Conservation (phyloP, 164 flowering plant species). For the Malania oleifera region DNA sequence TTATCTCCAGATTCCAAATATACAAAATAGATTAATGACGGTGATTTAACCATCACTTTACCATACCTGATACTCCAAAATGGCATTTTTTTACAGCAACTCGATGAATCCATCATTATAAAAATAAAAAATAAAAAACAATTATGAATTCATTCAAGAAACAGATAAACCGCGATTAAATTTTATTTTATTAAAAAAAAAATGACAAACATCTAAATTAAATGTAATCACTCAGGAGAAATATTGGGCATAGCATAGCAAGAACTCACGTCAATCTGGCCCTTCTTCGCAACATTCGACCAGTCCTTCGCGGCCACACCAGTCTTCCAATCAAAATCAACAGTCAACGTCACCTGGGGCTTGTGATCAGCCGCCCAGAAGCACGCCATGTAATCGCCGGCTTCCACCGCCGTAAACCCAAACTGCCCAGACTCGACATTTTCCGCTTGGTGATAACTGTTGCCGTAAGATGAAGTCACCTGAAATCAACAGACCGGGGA, state of each 20-base stretch:
- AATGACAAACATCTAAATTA: too few species aligned
- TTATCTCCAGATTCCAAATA: too few species aligned
- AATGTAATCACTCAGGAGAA: neutral
- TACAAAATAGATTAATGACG: too few species aligned
- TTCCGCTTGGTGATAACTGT: conserved; percentile 43
- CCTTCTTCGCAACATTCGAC: conserved; percentile 66
- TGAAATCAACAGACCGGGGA: conserved; percentile 11
- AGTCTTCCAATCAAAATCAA: conserved; percentile 74
- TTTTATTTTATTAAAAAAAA: too few species aligned
- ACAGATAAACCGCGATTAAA: too few species aligned
- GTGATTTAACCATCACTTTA: too few species aligned
- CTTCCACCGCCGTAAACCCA: conserved; percentile 47
- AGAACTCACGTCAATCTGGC: conserved; percentile 47
- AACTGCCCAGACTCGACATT: conserved; percentile 52
- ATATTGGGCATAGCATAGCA: too few species aligned
- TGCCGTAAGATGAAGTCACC: conserved; percentile 58
- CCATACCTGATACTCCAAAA: too few species aligned
- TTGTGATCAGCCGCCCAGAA: conserved; percentile 43
- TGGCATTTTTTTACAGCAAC: too few species aligned
- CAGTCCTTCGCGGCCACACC: conserved; percentile 71
- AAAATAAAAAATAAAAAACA: too few species aligned
- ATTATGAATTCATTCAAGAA: too few species aligned
- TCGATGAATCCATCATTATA: too few species aligned
- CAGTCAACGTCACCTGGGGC: conserved; percentile 28
- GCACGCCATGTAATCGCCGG: conserved; percentile 60